Percentiles rank a stretch among this genome's conserved stretches.
These are phyloP conservation scores for Trichophyton simii DNA, from an alignment of 2,329 filamentous ascomycete species.

Conservation along the genomic window DNA sequence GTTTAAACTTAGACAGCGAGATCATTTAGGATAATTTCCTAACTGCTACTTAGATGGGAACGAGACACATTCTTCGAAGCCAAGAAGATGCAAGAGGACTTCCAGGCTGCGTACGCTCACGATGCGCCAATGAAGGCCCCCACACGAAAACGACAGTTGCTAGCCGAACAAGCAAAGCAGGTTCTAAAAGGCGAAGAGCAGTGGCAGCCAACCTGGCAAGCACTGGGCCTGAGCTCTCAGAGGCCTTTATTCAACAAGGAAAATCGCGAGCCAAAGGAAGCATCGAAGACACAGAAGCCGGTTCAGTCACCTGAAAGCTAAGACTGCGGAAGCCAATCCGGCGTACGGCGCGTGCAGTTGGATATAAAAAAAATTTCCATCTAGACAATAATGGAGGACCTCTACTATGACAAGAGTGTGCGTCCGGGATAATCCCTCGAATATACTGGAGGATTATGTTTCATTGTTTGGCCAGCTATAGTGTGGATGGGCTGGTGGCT, in stretches of 20 bases:
- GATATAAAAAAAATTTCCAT: not conserved
- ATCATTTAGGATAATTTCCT: slow-evolving; percentile 10
- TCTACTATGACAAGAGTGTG: not conserved
- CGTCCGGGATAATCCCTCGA: too few species aligned
- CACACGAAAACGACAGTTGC: slow-evolving; percentile 32
- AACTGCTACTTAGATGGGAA: slow-evolving; percentile 43
- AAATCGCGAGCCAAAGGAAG: not conserved
- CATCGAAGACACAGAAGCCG: not conserved
- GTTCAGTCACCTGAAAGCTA: not conserved
- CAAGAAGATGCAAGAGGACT: slow-evolving; percentile 36
- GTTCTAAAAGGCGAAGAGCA: slow-evolving; percentile 48
- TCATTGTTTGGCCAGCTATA: not conserved
- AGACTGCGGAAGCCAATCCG: not conserved
- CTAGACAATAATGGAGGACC: not conserved
- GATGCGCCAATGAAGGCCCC: slow-evolving; percentile 30
- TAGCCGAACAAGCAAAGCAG: slow-evolving; percentile 50
- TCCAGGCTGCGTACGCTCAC: slow-evolving; percentile 24
- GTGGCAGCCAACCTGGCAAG: slow-evolving; percentile 46
- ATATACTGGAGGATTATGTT: not conserved
- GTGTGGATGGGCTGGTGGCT: not conserved
- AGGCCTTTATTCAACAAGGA: slow-evolving; percentile 15
- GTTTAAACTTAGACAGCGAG: slow-evolving; percentile 19
- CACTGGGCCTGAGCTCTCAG: slow-evolving; percentile 29
- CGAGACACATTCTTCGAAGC: slow-evolving; percentile 46
- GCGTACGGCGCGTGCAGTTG: not conserved